Percentiles rank a stretch among this genome's conserved stretches.
These are phyloP conservation scores for Decorospora gaudefroyi DNA, from an alignment of 2,329 filamentous ascomycete species.

Conservation along the genomic window DNA sequence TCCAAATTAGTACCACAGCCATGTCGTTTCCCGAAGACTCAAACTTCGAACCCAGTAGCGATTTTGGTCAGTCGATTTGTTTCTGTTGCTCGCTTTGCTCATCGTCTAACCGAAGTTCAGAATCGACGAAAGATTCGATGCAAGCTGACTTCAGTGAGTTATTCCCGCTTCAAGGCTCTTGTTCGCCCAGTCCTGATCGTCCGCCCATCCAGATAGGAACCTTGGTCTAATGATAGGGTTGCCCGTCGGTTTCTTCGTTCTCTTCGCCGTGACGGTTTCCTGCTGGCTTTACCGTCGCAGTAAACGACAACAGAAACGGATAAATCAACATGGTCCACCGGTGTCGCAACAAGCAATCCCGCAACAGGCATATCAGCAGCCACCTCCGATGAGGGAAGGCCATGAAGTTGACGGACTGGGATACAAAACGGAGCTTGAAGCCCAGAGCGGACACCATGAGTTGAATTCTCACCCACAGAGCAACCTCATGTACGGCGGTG, in stretches of 20 bases:
- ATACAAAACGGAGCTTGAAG: conserved; percentile 7
- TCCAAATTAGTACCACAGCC: too few relatives aligned
- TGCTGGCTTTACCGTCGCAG: conserved; percentile 4
- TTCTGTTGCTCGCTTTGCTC: too few relatives aligned
- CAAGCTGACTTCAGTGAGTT: conserved; percentile 1
- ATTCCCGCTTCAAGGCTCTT: too few relatives aligned
- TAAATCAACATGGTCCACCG: conserved; percentile 1
- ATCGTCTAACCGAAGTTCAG: neutral
- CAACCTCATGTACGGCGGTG: neutral
- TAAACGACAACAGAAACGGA: conserved; percentile 6
- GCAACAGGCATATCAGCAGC: neutral
- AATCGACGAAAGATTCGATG: neutral
- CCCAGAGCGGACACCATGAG: conserved; percentile 3
- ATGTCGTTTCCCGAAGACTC: too few relatives aligned
- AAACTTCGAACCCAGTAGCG: neutral
- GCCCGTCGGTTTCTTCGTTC: conserved; percentile 3
- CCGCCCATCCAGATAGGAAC: conserved; percentile 3
- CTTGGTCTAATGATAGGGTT: neutral
- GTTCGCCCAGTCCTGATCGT: too few relatives aligned
- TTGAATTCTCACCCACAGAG: neutral
- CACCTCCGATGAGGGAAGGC: neutral
- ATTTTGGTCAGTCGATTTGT: neutral
- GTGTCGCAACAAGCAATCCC: neutral
- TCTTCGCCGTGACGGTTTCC: conserved; percentile 1
- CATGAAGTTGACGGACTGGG: conserved; percentile 3